Evolutionary conservation across 805 yeast genomes (phyloP).

Genomic region (Groenewaldozyma tartarivorans): DNA sequence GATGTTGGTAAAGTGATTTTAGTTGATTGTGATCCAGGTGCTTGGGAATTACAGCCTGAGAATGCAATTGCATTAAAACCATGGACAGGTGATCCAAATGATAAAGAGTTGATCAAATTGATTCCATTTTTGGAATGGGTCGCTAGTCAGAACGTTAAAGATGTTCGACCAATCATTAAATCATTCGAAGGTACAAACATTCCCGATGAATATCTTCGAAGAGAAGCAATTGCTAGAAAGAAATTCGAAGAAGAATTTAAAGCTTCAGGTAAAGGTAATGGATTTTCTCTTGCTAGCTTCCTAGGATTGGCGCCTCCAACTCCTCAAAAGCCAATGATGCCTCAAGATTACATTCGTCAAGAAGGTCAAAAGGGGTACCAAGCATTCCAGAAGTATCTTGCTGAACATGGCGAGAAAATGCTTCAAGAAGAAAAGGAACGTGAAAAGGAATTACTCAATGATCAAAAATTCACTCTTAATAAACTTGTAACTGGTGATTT

Average conservation of each 20-base stretch:
- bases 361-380: constrained; percentile 87
- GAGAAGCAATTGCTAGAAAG: constrained; percentile 68
- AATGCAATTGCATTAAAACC: constrained; percentile 78
- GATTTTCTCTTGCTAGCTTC: constrained; percentile 48
- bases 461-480: constrained; percentile 74
- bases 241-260: constrained; percentile 34
- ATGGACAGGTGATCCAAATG: constrained; percentile 85
- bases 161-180: constrained; percentile 78
- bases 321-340: constrained; percentile 56
- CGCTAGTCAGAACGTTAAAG: constrained; percentile 78
- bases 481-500: constrained; percentile 69
- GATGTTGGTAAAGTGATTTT: constrained; percentile 73
- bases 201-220: constrained; percentile 67
- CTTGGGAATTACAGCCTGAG: constrained; percentile 79
- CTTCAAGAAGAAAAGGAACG: constrained; percentile 40
- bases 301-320: constrained; percentile 53
- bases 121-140: constrained; percentile 92
- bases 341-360: constrained; percentile 80
- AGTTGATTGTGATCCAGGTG: constrained; percentile 66
- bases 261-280: constrained; percentile 28
- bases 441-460: constrained; percentile 67
- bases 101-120: constrained; percentile 58
- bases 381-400: constrained; percentile 69
- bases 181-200: constrained; percentile 63
- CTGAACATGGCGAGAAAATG: constrained; percentile 60